Conservation (phyloP, 371 early-diverging fungal genomes). For the Coemansia sp. region DNA sequence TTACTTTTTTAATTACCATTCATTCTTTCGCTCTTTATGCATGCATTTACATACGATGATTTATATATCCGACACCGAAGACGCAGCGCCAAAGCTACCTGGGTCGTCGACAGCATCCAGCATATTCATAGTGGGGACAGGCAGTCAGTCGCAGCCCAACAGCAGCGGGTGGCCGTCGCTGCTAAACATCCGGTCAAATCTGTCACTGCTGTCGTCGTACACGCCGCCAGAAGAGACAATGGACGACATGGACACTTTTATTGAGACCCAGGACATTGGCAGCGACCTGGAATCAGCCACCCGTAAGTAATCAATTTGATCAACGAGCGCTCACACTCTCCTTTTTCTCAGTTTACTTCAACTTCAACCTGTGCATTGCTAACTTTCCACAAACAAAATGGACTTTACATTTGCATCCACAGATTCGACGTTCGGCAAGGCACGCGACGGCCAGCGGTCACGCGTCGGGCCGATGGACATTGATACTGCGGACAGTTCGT, state of each 20-base stretch:
- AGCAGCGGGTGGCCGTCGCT: slow-evolving; percentile 46
- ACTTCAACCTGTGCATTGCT: neutral
- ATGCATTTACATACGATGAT: slow-evolving; percentile 4
- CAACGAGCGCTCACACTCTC: neutral
- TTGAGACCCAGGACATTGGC: neutral
- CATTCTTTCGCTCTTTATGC: no score
- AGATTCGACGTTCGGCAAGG: slow-evolving; percentile 19
- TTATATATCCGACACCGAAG: slow-evolving; percentile 36
- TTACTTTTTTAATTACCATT: no score
- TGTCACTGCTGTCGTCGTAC: slow-evolving; percentile 38
- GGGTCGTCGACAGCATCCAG: neutral
- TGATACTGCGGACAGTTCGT: slow-evolving; percentile 39
- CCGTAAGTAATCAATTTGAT: neutral
- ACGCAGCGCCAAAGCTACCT: neutral
- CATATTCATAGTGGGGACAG: neutral
- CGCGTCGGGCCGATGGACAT: slow-evolving; percentile 43
- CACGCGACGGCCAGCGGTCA: slow-evolving; percentile 9
- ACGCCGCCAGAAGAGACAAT: slow-evolving; percentile 27
- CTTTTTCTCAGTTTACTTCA: neutral
- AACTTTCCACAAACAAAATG: slow-evolving; percentile 6
- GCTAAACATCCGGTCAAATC: slow-evolving; percentile 24
- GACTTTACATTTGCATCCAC: slow-evolving; percentile 33
- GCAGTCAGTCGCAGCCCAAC: slow-evolving; percentile 1
- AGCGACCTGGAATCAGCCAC: slow-evolving; percentile 4
- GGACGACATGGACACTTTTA: slow-evolving; percentile 23